A percentile compares a stretch with the other conserved stretches of the same genome.
Conservation (phyloP, 2,329 filamentous ascomycete species). For the Ceratocystis papillata region DNA sequence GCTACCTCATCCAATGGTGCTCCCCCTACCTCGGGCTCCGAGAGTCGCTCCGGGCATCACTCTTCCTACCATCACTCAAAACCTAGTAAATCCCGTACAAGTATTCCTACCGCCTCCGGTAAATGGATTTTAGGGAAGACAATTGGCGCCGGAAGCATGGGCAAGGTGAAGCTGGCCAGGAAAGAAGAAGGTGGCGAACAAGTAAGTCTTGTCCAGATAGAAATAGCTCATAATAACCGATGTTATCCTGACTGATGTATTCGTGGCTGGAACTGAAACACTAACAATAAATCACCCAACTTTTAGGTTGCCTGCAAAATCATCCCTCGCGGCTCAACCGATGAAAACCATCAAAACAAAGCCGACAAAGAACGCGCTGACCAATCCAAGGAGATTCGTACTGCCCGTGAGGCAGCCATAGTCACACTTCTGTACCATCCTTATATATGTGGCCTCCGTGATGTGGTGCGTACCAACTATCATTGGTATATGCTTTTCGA, state of each 20-base stretch:
- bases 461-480: slow-evolving; percentile 90
- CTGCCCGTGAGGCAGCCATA: slow-evolving; percentile 89
- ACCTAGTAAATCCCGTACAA: slow-evolving; percentile 56
- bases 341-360: slow-evolving; percentile 63
- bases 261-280: background rate
- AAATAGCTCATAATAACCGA: background rate
- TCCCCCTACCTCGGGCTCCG: slow-evolving; percentile 7
- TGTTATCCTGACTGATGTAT: background rate
- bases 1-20: slow-evolving; percentile 2
- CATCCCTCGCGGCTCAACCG: slow-evolving; percentile 77
- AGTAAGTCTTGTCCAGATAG: slow-evolving; percentile 39
- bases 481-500: slow-evolving; percentile 99
- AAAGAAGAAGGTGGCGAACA: slow-evolving; percentile 85
- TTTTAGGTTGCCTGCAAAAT: slow-evolving; percentile 88
- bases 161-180: slow-evolving; percentile 91
- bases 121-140: slow-evolving; percentile 96
- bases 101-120: slow-evolving; percentile 79
- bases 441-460: slow-evolving; percentile 89
- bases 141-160: slow-evolving; percentile 96
- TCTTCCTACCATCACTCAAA: slow-evolving; percentile 29
- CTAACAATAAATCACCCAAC: background rate
- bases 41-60: slow-evolving; percentile 18
- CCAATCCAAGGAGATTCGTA: slow-evolving; percentile 91
- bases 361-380: slow-evolving; percentile 80
- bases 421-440: slow-evolving; percentile 89